Percentiles rank a stretch among this genome's conserved stretches.
phyloP scores from a whole-genome alignment of 1,284 basidiomycete species.

The Exobasidium cylindrosporum region DNA sequence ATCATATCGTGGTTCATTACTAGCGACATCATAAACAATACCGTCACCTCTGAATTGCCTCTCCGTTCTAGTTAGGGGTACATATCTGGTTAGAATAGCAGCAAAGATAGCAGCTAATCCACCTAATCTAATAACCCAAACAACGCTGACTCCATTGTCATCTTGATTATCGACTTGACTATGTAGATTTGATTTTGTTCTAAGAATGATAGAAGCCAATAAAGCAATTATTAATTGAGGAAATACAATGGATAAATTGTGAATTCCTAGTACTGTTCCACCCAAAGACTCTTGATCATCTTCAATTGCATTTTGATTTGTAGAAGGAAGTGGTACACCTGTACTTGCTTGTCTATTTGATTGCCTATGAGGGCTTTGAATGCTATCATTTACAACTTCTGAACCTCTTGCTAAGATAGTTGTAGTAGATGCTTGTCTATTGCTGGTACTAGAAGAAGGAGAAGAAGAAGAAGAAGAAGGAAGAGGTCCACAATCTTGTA shows the following conservation, averaged over 20 bases:
- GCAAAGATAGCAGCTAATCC: slow-evolving; percentile 61
- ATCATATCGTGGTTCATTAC: neutral
- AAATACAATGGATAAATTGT: slow-evolving; percentile 69
- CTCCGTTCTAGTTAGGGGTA: slow-evolving; percentile 41
- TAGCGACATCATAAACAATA: neutral
- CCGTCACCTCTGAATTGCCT: slow-evolving; percentile 9
- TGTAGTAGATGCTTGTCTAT: neutral
- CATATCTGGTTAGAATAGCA: slow-evolving; percentile 29
- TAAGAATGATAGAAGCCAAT: slow-evolving; percentile 84
- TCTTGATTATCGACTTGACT: slow-evolving; percentile 17
- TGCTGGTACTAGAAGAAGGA: neutral
- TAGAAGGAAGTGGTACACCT: slow-evolving; percentile 1
- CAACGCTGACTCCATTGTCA: slow-evolving; percentile 55
- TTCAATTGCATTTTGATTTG: neutral
- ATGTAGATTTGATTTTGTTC: slow-evolving; percentile 41
- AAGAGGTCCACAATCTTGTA: slow-evolving; percentile 13
- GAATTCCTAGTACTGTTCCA: slow-evolving; percentile 91
- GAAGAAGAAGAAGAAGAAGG: neutral
- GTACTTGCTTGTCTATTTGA: neutral
- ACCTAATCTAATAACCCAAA: slow-evolving; percentile 89
- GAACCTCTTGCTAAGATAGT: neutral
- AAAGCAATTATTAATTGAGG: slow-evolving; percentile 65
- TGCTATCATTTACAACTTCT: neutral
- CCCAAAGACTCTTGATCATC: slow-evolving; percentile 56
- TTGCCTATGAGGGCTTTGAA: neutral